phyloP scores from a whole-genome alignment of 2,329 filamentous ascomycete species.

The Ramichloridium luteum region DNA sequence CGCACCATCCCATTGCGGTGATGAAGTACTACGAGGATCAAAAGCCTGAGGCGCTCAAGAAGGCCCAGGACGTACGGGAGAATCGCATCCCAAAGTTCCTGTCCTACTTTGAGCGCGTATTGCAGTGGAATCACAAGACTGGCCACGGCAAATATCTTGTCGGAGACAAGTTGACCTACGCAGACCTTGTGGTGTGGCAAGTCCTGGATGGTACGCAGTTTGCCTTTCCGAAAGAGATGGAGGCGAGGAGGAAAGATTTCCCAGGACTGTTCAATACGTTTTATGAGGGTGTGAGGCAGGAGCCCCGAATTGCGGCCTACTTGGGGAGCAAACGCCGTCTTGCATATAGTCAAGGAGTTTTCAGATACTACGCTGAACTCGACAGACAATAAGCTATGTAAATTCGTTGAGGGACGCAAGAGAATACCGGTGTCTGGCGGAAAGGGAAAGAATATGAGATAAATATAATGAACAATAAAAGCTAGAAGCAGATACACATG shows the following conservation, averaged over 20 bases:
- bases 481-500: too few species aligned
- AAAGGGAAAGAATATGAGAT: too few species aligned
- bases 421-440: too few species aligned
- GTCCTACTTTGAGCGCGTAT: conserved; percentile 54
- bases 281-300: conserved; percentile 49
- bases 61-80: conserved; percentile 45
- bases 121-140: conserved; percentile 44
- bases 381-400: conserved; percentile 43
- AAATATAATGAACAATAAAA: too few species aligned
- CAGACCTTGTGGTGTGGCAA: conserved; percentile 63
- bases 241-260: conserved; percentile 45
- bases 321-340: conserved; percentile 51
- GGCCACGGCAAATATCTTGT: conserved; percentile 54
- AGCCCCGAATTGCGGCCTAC: conserved; percentile 56
- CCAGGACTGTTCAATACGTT: conserved; percentile 48
- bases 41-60: conserved; percentile 51
- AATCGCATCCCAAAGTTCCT: conserved; percentile 61
- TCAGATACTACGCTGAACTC: conserved; percentile 60
- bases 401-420: too few species aligned
- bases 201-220: conserved; percentile 44
- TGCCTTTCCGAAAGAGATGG: conserved; percentile 58
- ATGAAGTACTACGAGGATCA: conserved; percentile 61
- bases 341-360: conserved; percentile 54
- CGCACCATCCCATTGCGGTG: conserved; percentile 50
- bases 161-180: conserved; percentile 53